Evolutionary conservation across 768 basidiomycete species (phyloP).

Genomic region (Phlebiopsis flavidoalba): DNA sequence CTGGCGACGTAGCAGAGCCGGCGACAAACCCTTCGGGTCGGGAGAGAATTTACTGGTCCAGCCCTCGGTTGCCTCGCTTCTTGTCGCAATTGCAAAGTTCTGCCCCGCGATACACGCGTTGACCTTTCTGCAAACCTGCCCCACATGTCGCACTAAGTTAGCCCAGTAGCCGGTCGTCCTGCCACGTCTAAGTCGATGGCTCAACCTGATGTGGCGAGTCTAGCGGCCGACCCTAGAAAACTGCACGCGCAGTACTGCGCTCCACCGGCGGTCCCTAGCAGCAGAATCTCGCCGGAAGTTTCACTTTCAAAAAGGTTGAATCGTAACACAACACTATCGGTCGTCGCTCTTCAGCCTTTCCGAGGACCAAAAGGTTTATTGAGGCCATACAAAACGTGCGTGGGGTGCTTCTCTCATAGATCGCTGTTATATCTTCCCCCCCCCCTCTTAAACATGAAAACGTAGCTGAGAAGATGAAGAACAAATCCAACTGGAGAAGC

Average conservation of each 20-base stretch:
- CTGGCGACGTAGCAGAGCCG: not conserved
- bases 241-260: conserved; percentile 1
- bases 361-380: conserved; percentile 47
- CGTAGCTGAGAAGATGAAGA: conserved; percentile 67
- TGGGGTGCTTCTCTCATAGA: not conserved
- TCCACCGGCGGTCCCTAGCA: conserved; percentile 8
- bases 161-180: not conserved
- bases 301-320: conserved; percentile 72
- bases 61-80: conserved; percentile 50
- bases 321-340: conserved; percentile 60
- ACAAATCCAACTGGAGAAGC: conserved; percentile 64
- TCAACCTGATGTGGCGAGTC: not conserved
- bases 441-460: not conserved
- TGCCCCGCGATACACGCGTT: conserved; percentile 13
- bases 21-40: too few species aligned
- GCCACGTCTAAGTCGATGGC: not conserved
- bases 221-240: not conserved
- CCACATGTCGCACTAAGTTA: not conserved
- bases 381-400: conserved; percentile 47
- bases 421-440: not conserved
- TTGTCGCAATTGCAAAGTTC: conserved; percentile 54
- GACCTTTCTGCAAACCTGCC: not conserved
- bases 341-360: conserved; percentile 58
- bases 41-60: not conserved
- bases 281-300: conserved; percentile 39